Percentiles rank a stretch among this genome's conserved stretches.
phyloP scores from a whole-genome alignment of 2,329 filamentous ascomycete genomes.

The Epicoccum sorghinum region DNA sequence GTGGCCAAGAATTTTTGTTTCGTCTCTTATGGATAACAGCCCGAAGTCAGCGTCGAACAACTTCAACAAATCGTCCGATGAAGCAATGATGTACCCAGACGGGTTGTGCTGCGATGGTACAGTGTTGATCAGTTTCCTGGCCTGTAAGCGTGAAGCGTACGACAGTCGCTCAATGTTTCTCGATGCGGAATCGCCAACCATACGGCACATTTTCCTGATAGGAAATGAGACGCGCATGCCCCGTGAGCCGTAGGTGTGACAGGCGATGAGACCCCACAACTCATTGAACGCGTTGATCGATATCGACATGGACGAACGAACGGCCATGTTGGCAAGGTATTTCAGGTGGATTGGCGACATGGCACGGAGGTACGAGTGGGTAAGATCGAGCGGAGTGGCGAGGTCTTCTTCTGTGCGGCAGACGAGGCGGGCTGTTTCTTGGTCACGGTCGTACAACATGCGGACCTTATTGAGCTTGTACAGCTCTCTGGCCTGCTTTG shows the following conservation, averaged over 20 bases:
- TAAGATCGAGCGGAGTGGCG: constrained; percentile 78
- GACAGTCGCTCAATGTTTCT: constrained; percentile 87
- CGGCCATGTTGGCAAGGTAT: constrained; percentile 86
- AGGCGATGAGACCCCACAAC: constrained; percentile 86
- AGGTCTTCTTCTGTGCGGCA: constrained; percentile 78
- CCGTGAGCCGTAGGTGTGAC: constrained; percentile 76
- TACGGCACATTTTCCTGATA: constrained; percentile 87
- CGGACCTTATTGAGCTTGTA: constrained; percentile 92
- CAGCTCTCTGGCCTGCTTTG: constrained; percentile 82
- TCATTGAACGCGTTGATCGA: constrained; percentile 86
- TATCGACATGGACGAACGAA: constrained; percentile 93
- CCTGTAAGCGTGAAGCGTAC: constrained; percentile 82
- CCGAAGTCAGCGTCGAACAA: constrained; percentile 90
- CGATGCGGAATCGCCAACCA: constrained; percentile 85
- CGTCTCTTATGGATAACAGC: constrained; percentile 81
- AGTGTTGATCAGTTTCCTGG: constrained; percentile 86
- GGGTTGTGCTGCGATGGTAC: constrained; percentile 81
- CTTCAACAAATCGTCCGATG: constrained; percentile 81
- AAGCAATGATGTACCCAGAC: constrained; percentile 88
- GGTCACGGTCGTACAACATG: constrained; percentile 82
- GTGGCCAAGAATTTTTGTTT: constrained; percentile 83
- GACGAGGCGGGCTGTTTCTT: constrained; percentile 79
- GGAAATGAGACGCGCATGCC: constrained; percentile 94
- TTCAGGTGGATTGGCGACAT: constrained; percentile 92
- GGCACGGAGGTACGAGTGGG: constrained; percentile 81